Base-by-base conservation (phyloP, 1,284 basidiomycete genomes). In the Heterobasidion irregulare region DNA sequence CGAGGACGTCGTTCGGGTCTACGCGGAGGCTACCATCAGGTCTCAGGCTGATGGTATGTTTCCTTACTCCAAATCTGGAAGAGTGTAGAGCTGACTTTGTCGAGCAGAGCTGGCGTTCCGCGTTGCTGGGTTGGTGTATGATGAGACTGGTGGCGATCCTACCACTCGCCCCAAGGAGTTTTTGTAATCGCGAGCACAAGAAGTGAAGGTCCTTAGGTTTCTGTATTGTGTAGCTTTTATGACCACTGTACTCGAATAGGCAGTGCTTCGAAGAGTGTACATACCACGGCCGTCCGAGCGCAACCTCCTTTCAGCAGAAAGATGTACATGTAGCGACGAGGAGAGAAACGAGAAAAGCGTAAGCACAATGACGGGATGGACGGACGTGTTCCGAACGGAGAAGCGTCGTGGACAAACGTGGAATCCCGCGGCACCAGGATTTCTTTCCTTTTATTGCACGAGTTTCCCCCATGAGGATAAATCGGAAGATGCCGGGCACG, bases 1-100 rank as follows among this genome's bases (percentile, higher is more conserved):
- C 16, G 97, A 99, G 69, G 95, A 99, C 67, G 96, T 97, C 47
- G 97, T 99, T 10, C 81, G 97, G 59, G 95, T 99, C 8, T 99
- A 99, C 67, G 97, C 96, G 0, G 97, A 99, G 71, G 94, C 96
- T 1, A 78, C 76, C 44, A 76, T 84, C 46, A 80, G 80, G 55
- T 72, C 80, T 13, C 86, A 91, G 61, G 89, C 91, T 15, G 92
- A 96, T 66, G 89, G 94, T 94, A 61, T 68, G 86, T 74, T 18
- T 45, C 41, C 32, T 33, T 51, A 34, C 58, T n/a, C 18, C 36
- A 19, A 26, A 6, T 26, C 26, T 26, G 4, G 26, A 8, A 34
- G 50, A 15, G 41, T 47, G 18, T 35, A 19, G 45, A 13, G 41
- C 52, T 10, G 45, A 46, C 26, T 26, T 26, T 26, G 26, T 26